phyloP scores from a whole-genome alignment of 2,329 filamentous ascomycete genomes.

The Colletotrichum spaethianum region DNA sequence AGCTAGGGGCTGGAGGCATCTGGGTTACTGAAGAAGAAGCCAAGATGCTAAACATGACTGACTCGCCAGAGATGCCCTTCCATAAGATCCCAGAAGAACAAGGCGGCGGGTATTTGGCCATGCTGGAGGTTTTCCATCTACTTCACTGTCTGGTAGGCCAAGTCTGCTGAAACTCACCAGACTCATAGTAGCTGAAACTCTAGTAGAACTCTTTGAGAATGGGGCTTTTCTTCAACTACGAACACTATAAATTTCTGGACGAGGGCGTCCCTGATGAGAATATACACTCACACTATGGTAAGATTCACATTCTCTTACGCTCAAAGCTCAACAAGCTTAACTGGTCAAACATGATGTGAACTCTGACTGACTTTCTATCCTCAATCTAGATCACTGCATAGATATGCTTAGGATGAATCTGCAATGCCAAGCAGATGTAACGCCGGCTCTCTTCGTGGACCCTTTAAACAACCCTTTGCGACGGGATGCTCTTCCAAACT shows the following conservation, averaged over 20 bases:
- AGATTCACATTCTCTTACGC: rapidly evolving
- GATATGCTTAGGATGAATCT: slow-evolving; percentile 36
- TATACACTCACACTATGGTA: slow-evolving; percentile 27
- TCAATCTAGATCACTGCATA: slow-evolving; percentile 25
- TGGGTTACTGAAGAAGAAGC: slow-evolving; percentile 26
- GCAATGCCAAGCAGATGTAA: slow-evolving; percentile 31
- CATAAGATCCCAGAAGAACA: slow-evolving; percentile 29
- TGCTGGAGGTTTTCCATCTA: slow-evolving; percentile 34
- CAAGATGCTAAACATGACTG: slow-evolving; percentile 24
- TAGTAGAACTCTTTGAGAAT: slow-evolving; percentile 26
- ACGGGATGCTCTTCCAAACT: slow-evolving; percentile 31
- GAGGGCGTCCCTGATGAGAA: slow-evolving; percentile 34
- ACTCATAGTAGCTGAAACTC: not conserved
- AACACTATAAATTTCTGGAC: slow-evolving; percentile 28
- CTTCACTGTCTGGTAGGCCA: slow-evolving; percentile 25
- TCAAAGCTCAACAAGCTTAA: too few relatives aligned
- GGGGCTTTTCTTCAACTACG: slow-evolving; percentile 25
- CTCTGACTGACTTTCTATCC: not conserved
- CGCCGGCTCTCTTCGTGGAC: slow-evolving; percentile 34
- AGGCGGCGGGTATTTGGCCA: slow-evolving; percentile 27
- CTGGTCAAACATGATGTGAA: rapidly evolving
- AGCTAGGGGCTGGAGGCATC: slow-evolving; percentile 29
- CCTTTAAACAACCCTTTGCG: slow-evolving; percentile 23
- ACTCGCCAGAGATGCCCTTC: slow-evolving; percentile 28
- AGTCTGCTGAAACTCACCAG: not conserved